Evolutionary conservation across 1,284 basidiomycete genomes (phyloP), one percentile per base, ranked within the genome.

Genomic region (Cryptococcus neoformans): DNA sequence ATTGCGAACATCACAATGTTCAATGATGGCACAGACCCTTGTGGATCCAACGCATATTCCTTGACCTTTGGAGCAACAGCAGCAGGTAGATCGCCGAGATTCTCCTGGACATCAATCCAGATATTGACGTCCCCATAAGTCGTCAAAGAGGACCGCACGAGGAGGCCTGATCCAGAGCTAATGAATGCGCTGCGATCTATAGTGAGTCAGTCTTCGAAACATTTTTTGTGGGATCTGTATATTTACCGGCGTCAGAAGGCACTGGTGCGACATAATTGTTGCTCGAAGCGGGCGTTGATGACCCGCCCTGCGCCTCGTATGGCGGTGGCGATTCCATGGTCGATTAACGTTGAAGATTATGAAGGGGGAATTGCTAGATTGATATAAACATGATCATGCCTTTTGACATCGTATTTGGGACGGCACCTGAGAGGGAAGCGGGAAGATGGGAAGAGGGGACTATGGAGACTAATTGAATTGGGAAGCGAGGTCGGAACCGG

Each of bases 1-100:
- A 85, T 84, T 54, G 86, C 82, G 81, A 85, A 84, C 49, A 86
- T 83, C 46, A 86, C 82, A 36, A 86, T 83, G 61, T 79, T 84
- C 69, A 87, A 67, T 0, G 84, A 84, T 3, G 73, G 68, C 50
- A 70, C 71, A 28, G 64, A 54, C 16, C 54, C 55, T 21, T 54
- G 50, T 14, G 16, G 21, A 62, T 83, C 83, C 4, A 83, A 70
- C 0, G 78, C 82, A 64, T 81, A 82, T 64, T 85, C 84, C 28
- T 79, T 69, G 4, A 84, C 80, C 9, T 81, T 38, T 35, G 64
- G 56, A 2, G 81, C 80, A 62, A 83, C 78, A 44, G 81, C 80
- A 44, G 73, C 63, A 2, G 82, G 82, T 6, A 85, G 69, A 53
- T 84, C 82, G 1, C 82, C 82, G 2, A 83, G 69, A 10, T 73